Evolutionary conservation across 2,329 filamentous ascomycete species (phyloP).

Genomic region (Diaporthe vaccinii): DNA sequence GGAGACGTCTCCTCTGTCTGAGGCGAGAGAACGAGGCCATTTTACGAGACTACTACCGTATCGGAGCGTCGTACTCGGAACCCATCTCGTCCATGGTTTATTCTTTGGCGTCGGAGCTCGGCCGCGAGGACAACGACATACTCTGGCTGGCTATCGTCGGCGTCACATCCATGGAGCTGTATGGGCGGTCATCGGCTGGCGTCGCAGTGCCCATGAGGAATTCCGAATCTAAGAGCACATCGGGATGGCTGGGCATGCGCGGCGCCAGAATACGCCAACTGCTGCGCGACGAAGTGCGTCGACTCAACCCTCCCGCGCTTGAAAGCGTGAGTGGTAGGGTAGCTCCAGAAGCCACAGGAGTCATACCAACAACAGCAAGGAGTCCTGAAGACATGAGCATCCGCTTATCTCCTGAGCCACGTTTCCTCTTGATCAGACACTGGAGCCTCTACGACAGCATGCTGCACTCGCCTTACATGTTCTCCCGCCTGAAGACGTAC

Average conservation of each 20-base stretch:
- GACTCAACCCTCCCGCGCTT: constrained; percentile 85
- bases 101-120: constrained; percentile 92
- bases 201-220: constrained; percentile 72
- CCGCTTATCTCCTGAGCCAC: constrained; percentile 91
- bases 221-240: constrained; percentile 68
- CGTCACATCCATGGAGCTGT: constrained; percentile 92
- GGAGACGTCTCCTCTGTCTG: constrained; percentile 80
- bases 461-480: constrained; percentile 96
- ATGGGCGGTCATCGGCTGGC: constrained; percentile 86
- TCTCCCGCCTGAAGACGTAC: constrained; percentile 93
- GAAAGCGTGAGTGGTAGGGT: constrained; percentile 69
- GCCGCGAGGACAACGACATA: constrained; percentile 95
- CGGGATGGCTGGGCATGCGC: constrained; percentile 85
- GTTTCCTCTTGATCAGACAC: constrained; percentile 91
- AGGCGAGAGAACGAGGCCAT: constrained; percentile 82
- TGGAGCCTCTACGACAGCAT: constrained; percentile 99
- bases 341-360: constrained; percentile 77
- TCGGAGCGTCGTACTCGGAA: constrained; percentile 92
- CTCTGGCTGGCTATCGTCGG: constrained; percentile 96
- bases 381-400: constrained; percentile 94
- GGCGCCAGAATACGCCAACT: constrained; percentile 88
- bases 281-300: constrained; percentile 91
- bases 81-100: constrained; percentile 96
- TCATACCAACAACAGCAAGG: constrained; percentile 89
- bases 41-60: constrained; percentile 85